Evolutionary conservation across 805 yeast species (phyloP).

Genomic region (Metschnikowia corniflorae): DNA sequence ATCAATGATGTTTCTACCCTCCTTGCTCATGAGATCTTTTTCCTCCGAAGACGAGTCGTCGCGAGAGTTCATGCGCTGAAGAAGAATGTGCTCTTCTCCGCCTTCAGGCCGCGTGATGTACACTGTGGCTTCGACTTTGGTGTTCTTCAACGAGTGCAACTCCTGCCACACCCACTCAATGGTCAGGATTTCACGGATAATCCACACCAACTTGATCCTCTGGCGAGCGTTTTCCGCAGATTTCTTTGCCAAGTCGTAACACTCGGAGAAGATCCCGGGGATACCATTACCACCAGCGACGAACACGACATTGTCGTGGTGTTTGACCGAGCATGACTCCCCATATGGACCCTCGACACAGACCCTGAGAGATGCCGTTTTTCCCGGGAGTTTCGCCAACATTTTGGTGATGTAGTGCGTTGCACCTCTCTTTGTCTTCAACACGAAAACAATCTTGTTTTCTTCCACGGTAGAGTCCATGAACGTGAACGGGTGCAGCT

Average conservation of each 20-base stretch:
- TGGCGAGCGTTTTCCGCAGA: conserved; percentile 16
- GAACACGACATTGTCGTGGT: conserved; percentile 53
- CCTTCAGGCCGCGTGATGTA: conserved; percentile 15
- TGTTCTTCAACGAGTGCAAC: conserved; percentile 8
- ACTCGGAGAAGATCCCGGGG: conserved; percentile 52
- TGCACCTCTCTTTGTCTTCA: conserved; percentile 38
- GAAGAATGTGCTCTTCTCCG: conserved; percentile 1
- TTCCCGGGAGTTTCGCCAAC: conserved; percentile 28
- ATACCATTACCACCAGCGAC: conserved; percentile 77
- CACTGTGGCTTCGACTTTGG: conserved; percentile 13
- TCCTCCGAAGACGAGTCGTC: conserved; percentile 8
- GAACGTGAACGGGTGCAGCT: conserved; percentile 42
- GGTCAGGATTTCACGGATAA: conserved; percentile 14
- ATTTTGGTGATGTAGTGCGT: conserved; percentile 30
- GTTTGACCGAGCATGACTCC: conserved; percentile 42
- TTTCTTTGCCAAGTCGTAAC: conserved; percentile 26
- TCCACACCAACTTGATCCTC: conserved; percentile 16
- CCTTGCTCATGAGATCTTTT: conserved; percentile 5
- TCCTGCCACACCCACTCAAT: conserved; percentile 16
- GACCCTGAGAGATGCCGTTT: conserved; percentile 27
- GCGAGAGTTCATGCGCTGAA: conserved; percentile 7
- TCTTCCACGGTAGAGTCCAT: conserved; percentile 18
- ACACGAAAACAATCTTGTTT: conserved; percentile 26
- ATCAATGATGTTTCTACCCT: conserved; percentile 1
- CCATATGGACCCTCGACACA: conserved; percentile 73